Conservation (phyloP, 129 eudicot genomes). For the Gnaphalium uliginosum region DNA sequence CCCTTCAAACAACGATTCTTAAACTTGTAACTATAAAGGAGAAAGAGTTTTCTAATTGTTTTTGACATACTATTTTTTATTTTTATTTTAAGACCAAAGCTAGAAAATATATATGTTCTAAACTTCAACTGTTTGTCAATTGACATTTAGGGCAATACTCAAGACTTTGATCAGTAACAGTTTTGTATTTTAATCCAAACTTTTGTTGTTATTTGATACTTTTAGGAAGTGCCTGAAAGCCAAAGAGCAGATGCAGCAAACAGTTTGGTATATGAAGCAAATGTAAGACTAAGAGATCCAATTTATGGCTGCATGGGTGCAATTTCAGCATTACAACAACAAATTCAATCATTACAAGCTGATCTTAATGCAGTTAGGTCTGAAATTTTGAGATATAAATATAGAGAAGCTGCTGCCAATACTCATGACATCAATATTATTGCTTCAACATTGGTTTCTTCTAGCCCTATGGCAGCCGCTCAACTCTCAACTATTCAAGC, state of each 20-base stretch:
- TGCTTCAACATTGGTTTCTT: slow-evolving; percentile 47
- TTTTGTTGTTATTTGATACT: background rate
- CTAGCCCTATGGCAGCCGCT: slow-evolving; percentile 39
- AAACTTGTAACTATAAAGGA: background rate
- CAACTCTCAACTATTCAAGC: slow-evolving; percentile 42
- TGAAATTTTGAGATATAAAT: slow-evolving; percentile 58
- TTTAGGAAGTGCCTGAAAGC: slow-evolving; percentile 62
- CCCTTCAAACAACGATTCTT: too few species aligned
- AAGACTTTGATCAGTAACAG: too few species aligned
- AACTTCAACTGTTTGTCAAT: too few species aligned
- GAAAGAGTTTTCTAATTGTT: too few species aligned
- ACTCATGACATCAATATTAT: slow-evolving; percentile 36
- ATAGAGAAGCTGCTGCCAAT: slow-evolving; percentile 45
- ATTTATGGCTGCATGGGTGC: slow-evolving; percentile 85
- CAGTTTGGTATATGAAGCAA: slow-evolving; percentile 72
- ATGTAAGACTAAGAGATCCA: slow-evolving; percentile 68
- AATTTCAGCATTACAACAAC: slow-evolving; percentile 65
- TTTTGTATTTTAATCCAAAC: background rate
- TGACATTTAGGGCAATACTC: too few species aligned
- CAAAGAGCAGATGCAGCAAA: slow-evolving; percentile 81
- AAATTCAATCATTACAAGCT: slow-evolving; percentile 58
- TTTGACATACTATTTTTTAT: too few species aligned
- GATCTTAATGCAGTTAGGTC: slow-evolving; percentile 57
- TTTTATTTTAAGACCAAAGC: too few species aligned
- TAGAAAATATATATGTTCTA: too few species aligned